Evolutionary conservation across 768 basidiomycete genomes (phyloP).

Genomic region (Collybia mongolica): DNA sequence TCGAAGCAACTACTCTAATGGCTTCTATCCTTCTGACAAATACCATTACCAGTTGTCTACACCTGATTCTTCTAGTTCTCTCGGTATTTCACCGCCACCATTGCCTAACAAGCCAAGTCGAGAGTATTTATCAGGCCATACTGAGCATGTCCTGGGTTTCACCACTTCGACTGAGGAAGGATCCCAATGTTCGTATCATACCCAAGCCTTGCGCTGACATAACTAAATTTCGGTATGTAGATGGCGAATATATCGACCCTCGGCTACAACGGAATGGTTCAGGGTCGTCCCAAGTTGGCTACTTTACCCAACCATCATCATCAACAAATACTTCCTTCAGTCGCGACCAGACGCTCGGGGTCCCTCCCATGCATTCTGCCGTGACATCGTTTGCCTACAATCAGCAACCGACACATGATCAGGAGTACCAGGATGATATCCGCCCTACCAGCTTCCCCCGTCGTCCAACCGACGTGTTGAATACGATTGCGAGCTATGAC

Average conservation of each 20-base stretch:
- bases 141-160: slow-evolving; percentile 2
- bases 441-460: slow-evolving; percentile 19
- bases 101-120: slow-evolving; percentile 3
- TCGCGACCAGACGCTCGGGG: slow-evolving; percentile 1
- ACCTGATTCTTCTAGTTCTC: slow-evolving; percentile 8
- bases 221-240: slow-evolving; percentile 5
- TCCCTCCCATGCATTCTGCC: background rate
- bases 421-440: slow-evolving; percentile 2
- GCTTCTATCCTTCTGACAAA: slow-evolving; percentile 14
- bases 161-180: background rate
- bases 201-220: background rate
- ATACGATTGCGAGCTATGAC: slow-evolving; percentile 31
- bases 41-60: slow-evolving; percentile 10
- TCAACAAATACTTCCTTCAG: slow-evolving; percentile 4
- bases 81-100: slow-evolving; percentile 4
- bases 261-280: slow-evolving; percentile 11
- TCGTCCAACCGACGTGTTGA: slow-evolving; percentile 36
- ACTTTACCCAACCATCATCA: slow-evolving; percentile 7
- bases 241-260: slow-evolving; percentile 4
- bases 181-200: slow-evolving; percentile 11
- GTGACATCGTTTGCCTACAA: slow-evolving; percentile 2
- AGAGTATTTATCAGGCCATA: slow-evolving; percentile 2
- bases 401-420: slow-evolving; percentile 3
- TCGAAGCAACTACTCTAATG: slow-evolving; percentile 10
- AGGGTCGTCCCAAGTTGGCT: slow-evolving; percentile 9